These are phyloP conservation scores for Parastagonospora nodorum DNA, from an alignment of 2,329 filamentous ascomycete species.

Conservation along the genomic window DNA sequence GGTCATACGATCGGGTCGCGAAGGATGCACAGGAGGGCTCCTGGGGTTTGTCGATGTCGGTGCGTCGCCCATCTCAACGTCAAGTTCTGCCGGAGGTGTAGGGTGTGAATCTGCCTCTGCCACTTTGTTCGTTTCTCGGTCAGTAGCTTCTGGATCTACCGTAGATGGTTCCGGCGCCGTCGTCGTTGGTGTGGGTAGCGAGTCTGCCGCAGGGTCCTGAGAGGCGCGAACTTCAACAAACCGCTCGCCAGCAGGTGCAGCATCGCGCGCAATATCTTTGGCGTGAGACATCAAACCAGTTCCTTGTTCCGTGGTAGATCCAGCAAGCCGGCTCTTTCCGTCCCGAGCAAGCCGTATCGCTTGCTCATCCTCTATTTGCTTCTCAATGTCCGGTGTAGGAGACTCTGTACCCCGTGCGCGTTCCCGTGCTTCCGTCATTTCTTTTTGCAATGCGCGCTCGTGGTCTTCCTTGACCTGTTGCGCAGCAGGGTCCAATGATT, in stretches of 20 bases:
- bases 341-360: constrained; percentile 45
- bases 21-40: constrained; percentile 28
- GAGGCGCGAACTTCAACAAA: constrained; percentile 12
- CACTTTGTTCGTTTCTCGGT: constrained; percentile 17
- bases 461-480: constrained; percentile 58
- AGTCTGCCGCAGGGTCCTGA: constrained; percentile 34
- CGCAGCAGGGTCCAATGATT: constrained; percentile 43
- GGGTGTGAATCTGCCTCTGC: constrained; percentile 30
- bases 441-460: constrained; percentile 57
- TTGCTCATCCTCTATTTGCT: constrained; percentile 61
- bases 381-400: constrained; percentile 63
- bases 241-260: constrained; percentile 7
- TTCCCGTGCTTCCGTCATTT: constrained; percentile 53
- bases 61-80: constrained; percentile 41
- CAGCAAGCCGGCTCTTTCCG: constrained; percentile 34
- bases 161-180: constrained; percentile 38
- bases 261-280: constrained; percentile 20
- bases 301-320: constrained; percentile 16
- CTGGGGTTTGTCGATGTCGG: constrained; percentile 13
- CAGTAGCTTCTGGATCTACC: constrained; percentile 27
- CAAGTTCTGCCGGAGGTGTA: constrained; percentile 42
- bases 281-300: constrained; percentile 32
- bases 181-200: constrained; percentile 43
- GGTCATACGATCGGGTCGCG: constrained; percentile 61
- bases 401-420: constrained; percentile 51